Evolutionary conservation across 2,329 filamentous ascomycete species (phyloP).

Genomic region (Diaporthe sp.): DNA sequence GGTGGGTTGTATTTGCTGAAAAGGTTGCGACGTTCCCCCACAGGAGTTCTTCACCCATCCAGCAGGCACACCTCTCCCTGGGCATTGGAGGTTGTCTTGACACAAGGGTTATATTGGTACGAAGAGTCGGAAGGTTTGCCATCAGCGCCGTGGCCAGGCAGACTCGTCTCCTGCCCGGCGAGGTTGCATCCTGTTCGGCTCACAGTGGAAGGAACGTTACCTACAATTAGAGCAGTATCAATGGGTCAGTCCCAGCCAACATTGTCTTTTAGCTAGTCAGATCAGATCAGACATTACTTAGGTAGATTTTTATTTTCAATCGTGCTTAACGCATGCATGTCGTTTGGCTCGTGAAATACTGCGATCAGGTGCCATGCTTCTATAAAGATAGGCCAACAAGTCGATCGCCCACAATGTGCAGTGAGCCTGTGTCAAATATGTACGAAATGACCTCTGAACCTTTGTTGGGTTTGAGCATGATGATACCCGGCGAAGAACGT

Average conservation of each 20-base stretch:
- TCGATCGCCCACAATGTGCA: background rate
- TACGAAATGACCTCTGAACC: background rate
- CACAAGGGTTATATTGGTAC: background rate
- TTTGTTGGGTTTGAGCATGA: background rate
- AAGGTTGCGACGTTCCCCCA: background rate
- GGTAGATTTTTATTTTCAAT: slow-evolving; percentile 9
- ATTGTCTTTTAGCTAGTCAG: slow-evolving; percentile 14
- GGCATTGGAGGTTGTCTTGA: background rate
- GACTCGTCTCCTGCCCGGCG: background rate
- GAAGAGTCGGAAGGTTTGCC: background rate
- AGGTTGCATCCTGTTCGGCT: background rate
- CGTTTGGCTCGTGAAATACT: background rate
- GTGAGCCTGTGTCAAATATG: background rate
- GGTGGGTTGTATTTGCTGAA: background rate
- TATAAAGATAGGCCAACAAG: background rate
- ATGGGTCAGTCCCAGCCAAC: slow-evolving; percentile 18
- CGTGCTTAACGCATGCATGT: background rate
- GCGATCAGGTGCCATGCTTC: background rate
- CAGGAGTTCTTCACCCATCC: background rate
- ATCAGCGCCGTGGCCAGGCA: background rate
- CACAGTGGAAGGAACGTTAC: background rate
- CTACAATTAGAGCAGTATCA: slow-evolving; percentile 18
- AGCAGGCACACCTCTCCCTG: background rate
- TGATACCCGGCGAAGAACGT: background rate
- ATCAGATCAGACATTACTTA: slow-evolving; percentile 1